Percentiles rank a stretch among this genome's conserved stretches.
Conservation (phyloP, 768 basidiomycete genomes). For the Tubosaeta sp. region DNA sequence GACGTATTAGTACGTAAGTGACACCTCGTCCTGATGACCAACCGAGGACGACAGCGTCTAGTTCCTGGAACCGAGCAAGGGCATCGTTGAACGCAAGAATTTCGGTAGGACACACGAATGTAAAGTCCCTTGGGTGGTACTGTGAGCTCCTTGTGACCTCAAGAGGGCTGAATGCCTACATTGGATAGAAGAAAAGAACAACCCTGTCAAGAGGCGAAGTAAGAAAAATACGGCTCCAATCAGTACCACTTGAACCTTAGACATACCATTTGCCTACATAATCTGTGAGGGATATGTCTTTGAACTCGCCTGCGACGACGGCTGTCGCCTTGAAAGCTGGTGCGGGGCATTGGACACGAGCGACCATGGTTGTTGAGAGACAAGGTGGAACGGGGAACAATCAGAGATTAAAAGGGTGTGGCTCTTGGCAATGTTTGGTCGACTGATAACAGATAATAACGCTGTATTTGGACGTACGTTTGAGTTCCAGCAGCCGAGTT, state of each 20-base stretch:
- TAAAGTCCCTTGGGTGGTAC: conserved; percentile 62
- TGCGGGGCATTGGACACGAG: conserved; percentile 78
- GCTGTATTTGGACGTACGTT: neutral
- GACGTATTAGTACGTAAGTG: neutral
- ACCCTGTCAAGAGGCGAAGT: conserved; percentile 52
- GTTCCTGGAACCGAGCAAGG: conserved; percentile 64
- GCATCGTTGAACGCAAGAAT: conserved; percentile 94
- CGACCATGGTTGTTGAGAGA: conserved; percentile 29
- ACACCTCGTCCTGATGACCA: conserved; percentile 9
- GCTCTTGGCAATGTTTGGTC: neutral
- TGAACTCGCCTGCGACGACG: conserved; percentile 74
- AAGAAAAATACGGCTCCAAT: neutral
- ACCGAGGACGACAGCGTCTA: conserved; percentile 79
- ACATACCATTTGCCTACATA: conserved; percentile 77
- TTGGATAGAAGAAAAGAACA: conserved; percentile 88
- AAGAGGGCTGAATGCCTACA: conserved; percentile 47
- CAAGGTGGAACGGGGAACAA: neutral
- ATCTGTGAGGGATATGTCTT: conserved; percentile 66
- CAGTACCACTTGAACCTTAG: neutral
- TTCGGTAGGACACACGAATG: conserved; percentile 90
- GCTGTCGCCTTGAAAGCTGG: conserved; percentile 74
- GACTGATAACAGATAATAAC: neutral
- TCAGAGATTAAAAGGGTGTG: neutral
- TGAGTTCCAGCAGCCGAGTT: neutral
- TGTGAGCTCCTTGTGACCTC: neutral